Conservation (phyloP, 2,329 filamentous ascomycete genomes). For the Botryotinia calthae region DNA sequence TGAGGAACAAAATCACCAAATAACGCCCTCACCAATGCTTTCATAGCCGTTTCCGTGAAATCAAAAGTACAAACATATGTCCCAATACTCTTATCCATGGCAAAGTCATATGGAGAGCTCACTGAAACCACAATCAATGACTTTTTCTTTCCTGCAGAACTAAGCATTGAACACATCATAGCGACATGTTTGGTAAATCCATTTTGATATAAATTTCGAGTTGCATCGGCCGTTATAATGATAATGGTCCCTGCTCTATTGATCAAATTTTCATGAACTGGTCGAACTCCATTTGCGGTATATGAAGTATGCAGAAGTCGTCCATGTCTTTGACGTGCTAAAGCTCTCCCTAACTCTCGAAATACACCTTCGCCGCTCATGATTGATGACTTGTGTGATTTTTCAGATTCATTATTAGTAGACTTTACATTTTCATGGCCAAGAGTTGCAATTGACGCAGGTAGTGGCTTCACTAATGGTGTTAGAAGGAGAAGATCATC, state of each 20-base stretch:
- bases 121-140: conserved; percentile 88
- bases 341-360: conserved; percentile 77
- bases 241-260: conserved; percentile 85
- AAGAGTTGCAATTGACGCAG: conserved; percentile 76
- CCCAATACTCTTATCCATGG: conserved; percentile 83
- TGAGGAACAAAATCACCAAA: conserved; percentile 69
- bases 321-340: conserved; percentile 83
- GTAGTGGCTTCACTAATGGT: conserved; percentile 86
- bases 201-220: conserved; percentile 88
- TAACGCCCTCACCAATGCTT: conserved; percentile 76
- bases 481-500: conserved; percentile 90
- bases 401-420: conserved; percentile 49
- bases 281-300: conserved; percentile 86
- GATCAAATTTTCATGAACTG: conserved; percentile 91
- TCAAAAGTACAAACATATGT: conserved; percentile 96
- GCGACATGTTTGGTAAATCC: conserved; percentile 95
- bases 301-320: conserved; percentile 93
- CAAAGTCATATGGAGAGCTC: conserved; percentile 95
- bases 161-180: conserved; percentile 88
- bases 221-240: conserved; percentile 89
- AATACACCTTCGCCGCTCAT: conserved; percentile 95
- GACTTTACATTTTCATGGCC: conserved; percentile 50
- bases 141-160: conserved; percentile 76
- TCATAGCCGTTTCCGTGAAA: conserved; percentile 89
- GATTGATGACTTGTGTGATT: conserved; percentile 56